Evolutionary conservation across 2,329 filamentous ascomycete genomes (phyloP).

Genomic region (Fonsecaea pugnacius): DNA sequence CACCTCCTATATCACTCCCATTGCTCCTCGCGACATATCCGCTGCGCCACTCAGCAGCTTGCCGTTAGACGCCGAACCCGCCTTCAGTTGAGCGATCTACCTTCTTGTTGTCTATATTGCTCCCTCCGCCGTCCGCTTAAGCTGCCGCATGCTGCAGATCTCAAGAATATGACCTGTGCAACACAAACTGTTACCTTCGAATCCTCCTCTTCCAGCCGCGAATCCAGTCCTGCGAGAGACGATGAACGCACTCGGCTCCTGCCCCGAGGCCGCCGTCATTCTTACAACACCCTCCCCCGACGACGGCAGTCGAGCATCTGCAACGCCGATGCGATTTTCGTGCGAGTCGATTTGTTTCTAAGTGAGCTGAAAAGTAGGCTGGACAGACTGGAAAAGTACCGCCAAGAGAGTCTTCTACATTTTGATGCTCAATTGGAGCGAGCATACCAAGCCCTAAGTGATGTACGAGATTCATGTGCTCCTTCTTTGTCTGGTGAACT

Average conservation of each 20-base stretch:
- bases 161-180: conserved; percentile 29
- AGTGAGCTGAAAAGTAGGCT: conserved; percentile 83
- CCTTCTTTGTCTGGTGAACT: conserved; percentile 82
- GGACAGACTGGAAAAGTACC: conserved; percentile 85
- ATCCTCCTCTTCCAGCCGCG: conserved; percentile 22
- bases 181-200: conserved; percentile 30
- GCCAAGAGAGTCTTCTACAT: conserved; percentile 76
- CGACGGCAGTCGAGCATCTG: conserved; percentile 51
- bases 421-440: conserved; percentile 82
- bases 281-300: conserved; percentile 47
- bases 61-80: conserved; percentile 8
- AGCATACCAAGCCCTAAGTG: conserved; percentile 82
- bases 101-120: background rate
- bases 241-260: conserved; percentile 29
- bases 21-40: conserved; percentile 5
- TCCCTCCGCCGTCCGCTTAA: background rate
- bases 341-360: conserved; percentile 59
- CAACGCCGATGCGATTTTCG: conserved; percentile 51
- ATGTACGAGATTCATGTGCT: conserved; percentile 84
- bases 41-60: conserved; percentile 17
- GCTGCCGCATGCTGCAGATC: conserved; percentile 26
- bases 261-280: conserved; percentile 48
- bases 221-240: conserved; percentile 22
- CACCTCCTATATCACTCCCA: background rate
- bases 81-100: background rate